Base-by-base conservation (phyloP, 495 filamentous ascomycete genomes). In the Chaetomium cochliodes region DNA sequence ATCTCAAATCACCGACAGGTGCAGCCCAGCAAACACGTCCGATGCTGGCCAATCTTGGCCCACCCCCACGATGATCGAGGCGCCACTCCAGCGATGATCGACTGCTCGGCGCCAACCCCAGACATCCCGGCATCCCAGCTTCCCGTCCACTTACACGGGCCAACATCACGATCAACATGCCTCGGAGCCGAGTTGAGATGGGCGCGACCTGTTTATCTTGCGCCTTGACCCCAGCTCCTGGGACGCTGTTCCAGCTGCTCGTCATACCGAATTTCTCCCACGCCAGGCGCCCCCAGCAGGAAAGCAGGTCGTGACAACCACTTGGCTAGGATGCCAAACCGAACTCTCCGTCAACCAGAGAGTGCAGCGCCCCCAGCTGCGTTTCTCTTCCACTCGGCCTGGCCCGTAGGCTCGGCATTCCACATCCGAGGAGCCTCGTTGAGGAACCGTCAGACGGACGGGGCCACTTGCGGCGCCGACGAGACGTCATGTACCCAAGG, bases 401-500 rank as follows among this genome's bases (percentile, higher is more conserved):
- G 64, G 58, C 64, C 55, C 18, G 53, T 58, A 22, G 30, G 23
- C 23, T 53, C 42, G 12, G 58, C 13, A 16, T n/a, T 6, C 8
- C 5, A 3, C 39, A 52, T 37, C 16, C 11, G 9, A 0, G 18
- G 42, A 30, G 28, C 28, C 20, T 16, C 41, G 18, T 52, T 57
- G 42, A 25, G 44, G 56, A 46, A 25, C 13, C 68, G 54, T 9
- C 57, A 60, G 20, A 42, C 58, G 37, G 52, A 33, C 11, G 39
- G 54, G 7, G 22, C 50, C n/a, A 39, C 25, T 18, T 71, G 69
- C 18, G 67, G 50, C 6, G 37, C 15, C 37, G 51, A 54, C 22
- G 69, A 69, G 37, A 62, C 67, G 18, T 63, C 65, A 30, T 71
- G 69, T 39, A 41, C 67, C 0, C 63, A 71, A 49, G 69, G 60